phyloP scores from a whole-genome alignment of 768 basidiomycete species.

The Agrocybe chaxingu region DNA sequence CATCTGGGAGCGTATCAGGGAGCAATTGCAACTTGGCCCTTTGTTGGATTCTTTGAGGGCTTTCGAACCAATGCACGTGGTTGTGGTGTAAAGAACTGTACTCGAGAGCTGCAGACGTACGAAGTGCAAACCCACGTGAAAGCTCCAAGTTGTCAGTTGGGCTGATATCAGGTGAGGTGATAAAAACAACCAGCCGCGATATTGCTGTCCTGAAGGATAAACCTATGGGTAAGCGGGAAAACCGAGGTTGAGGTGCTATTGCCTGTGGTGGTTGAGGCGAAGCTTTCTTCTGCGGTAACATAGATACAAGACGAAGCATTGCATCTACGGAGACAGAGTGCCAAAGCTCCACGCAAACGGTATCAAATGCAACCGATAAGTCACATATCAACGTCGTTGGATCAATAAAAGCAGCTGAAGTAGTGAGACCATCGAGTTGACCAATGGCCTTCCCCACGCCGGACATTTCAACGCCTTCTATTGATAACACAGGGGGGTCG shows the following conservation, averaged over 20 bases:
- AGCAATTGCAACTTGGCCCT: conserved; percentile 56
- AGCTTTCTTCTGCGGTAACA: conserved; percentile 24
- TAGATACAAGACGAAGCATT: conserved; percentile 42
- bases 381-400: conserved; percentile 18
- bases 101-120: conserved; percentile 49
- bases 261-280: background rate
- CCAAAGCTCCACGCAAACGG: conserved; percentile 29
- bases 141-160: conserved; percentile 63
- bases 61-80: conserved; percentile 34
- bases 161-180: conserved; percentile 81
- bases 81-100: conserved; percentile 49
- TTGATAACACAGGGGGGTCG: conserved; percentile 51
- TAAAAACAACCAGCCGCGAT: conserved; percentile 57
- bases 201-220: conserved; percentile 55
- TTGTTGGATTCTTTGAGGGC: conserved; percentile 34
- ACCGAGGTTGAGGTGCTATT: conserved; percentile 19
- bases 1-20: conserved; percentile 45
- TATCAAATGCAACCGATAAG: conserved; percentile 18
- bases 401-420: conserved; percentile 30
- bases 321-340: conserved; percentile 28
- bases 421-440: conserved; percentile 43
- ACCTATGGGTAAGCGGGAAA: conserved; percentile 51
- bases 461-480: conserved; percentile 52
- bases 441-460: conserved; percentile 47
- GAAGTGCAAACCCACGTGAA: conserved; percentile 65